Evolutionary conservation across 2,329 filamentous ascomycete species (phyloP).

Genomic region (Diaporthe ilicicola): DNA sequence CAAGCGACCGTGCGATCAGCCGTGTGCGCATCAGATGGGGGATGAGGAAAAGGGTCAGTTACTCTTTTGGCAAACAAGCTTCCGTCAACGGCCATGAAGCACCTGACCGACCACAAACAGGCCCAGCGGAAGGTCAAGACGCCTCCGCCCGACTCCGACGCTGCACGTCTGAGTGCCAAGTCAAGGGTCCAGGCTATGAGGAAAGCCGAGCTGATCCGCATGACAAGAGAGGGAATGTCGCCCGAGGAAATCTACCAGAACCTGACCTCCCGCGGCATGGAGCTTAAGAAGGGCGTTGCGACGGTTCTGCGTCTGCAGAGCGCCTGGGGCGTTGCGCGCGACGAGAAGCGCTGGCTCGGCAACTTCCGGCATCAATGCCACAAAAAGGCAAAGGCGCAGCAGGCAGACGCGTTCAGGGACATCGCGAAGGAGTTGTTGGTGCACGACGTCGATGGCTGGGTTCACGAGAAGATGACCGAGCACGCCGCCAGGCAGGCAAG

Average conservation of each 20-base stretch:
- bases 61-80: background rate
- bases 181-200: conserved; percentile 26
- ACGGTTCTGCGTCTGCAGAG: conserved; percentile 36
- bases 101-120: conserved; percentile 10
- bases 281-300: conserved; percentile 34
- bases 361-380: conserved; percentile 32
- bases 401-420: conserved; percentile 25
- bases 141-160: conserved; percentile 33
- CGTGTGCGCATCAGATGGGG: conserved; percentile 36
- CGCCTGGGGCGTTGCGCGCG: conserved; percentile 32
- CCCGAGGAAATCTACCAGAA: conserved; percentile 33
- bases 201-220: conserved; percentile 35
- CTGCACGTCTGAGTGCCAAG: conserved; percentile 29
- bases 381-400: conserved; percentile 29
- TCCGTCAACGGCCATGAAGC: rapidly evolving
- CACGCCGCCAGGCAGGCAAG: conserved; percentile 19
- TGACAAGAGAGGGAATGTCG: conserved; percentile 34
- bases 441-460: conserved; percentile 13
- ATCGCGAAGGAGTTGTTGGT: conserved; percentile 27
- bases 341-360: conserved; percentile 29
- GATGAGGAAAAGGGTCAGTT: conserved; percentile 34
- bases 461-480: conserved; percentile 20
- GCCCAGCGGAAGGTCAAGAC: conserved; percentile 33
- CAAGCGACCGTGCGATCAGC: conserved; percentile 35
- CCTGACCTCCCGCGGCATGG: conserved; percentile 34